Evolutionary conservation across 2,329 filamentous ascomycete genomes (phyloP), one percentile per base, ranked within the genome.

Genomic region (Aspergillus ruber): DNA sequence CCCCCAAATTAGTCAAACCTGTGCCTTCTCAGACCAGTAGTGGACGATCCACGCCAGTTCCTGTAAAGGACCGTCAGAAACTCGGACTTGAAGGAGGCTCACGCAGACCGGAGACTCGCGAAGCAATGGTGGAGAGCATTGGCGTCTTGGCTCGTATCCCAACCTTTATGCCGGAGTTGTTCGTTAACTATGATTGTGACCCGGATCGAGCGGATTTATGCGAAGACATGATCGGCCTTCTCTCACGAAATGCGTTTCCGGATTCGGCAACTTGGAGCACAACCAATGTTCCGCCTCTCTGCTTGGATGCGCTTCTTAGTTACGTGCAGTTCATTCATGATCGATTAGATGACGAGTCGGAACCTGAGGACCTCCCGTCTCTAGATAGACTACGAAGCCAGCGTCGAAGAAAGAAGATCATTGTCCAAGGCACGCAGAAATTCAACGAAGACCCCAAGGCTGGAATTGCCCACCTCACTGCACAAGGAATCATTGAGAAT

Each of bases 231-330:
- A 83, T 98, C 50, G 91, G 93, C 0, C 78, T 98, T 29, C 74
- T 98, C 13, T 91, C 93, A 17, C 82, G 93, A 49, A 98, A 96
- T 65, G 93, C 93, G 2, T 86, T 98, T 55, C 94, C 93, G 0
- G 93, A 98, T 66, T 95, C 93, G 7, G 93, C 91, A 5, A 96
- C 90, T 5, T 98, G 93, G 93, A 98, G 94, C 66, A 98, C 93
- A 9, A 96, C 91, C 4, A 98, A 95, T 63, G 94, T 98, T 1
- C 93, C 93, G 13, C 93, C 93, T 0, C 74, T 98, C 2, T 98
- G 93, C 60, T 76, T 98, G 18, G 93, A 98, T 70, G 90, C 93
- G 8, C 75, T 98, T 9, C 76, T 98, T 20, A 85, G 89, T 13
- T 97, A 90, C 59, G 82, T 98, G 29, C 90, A 96, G 62, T 95